A percentile compares a stretch with the other conserved stretches of the same genome.
Evolutionary conservation across 768 basidiomycete genomes (phyloP).

Genomic region (Hericium rajendrae): DNA sequence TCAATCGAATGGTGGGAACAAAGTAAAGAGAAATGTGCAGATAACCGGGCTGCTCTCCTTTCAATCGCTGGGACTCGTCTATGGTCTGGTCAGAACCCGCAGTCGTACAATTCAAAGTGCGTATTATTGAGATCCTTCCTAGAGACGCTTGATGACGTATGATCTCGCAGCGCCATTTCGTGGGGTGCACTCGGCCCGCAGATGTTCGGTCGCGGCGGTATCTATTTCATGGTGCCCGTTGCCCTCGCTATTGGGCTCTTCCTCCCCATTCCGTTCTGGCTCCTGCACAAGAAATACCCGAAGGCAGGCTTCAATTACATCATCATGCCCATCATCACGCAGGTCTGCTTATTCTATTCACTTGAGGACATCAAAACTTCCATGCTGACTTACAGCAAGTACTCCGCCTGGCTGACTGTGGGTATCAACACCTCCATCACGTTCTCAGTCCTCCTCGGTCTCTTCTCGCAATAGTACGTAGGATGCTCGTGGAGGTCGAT

Average conservation of each 20-base stretch:
- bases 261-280: slow-evolving; percentile 26
- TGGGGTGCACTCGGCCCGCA: slow-evolving; percentile 24
- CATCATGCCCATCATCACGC: slow-evolving; percentile 19
- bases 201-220: slow-evolving; percentile 20
- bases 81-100: slow-evolving; percentile 23
- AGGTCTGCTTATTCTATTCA: slow-evolving; percentile 6
- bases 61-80: slow-evolving; percentile 22
- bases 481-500: background rate
- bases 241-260: slow-evolving; percentile 22
- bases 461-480: slow-evolving; percentile 12
- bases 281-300: slow-evolving; percentile 23
- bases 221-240: slow-evolving; percentile 20
- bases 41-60: slow-evolving; percentile 21
- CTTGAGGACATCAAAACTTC: background rate
- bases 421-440: slow-evolving; percentile 25
- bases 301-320: slow-evolving; percentile 18
- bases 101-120: slow-evolving; percentile 22
- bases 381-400: slow-evolving; percentile 6
- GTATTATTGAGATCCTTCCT: too few relatives aligned
- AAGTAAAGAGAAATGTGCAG: slow-evolving; percentile 8
- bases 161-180: slow-evolving; percentile 16
- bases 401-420: slow-evolving; percentile 20
- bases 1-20: slow-evolving; percentile 7
- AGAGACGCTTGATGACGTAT: too few relatives aligned
- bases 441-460: slow-evolving; percentile 12